Evolutionary conservation across 495 filamentous ascomycete species (phyloP).

Genomic region (Aspergillus ostianus): DNA sequence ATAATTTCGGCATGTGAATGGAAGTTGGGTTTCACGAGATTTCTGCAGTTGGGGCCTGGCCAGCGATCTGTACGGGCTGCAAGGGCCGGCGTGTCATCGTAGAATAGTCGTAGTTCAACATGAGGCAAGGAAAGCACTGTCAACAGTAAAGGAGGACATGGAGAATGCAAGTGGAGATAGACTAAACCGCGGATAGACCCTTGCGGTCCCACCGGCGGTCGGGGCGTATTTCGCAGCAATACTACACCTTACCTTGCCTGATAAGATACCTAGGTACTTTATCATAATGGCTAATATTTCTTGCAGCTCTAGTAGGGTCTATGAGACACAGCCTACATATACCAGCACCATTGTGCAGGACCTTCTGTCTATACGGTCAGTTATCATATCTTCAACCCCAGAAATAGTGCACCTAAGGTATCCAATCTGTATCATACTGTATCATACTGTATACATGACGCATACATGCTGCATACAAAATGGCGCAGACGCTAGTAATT

Average conservation of each 20-base stretch:
- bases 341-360: too few relatives aligned
- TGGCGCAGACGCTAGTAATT: conserved; percentile 1
- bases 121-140: too few relatives aligned
- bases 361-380: too few relatives aligned
- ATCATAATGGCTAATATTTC: too few relatives aligned
- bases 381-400: too few relatives aligned
- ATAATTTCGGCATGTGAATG: neutral
- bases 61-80: neutral
- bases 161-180: neutral
- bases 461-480: conserved; percentile 8
- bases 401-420: too few relatives aligned
- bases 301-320: too few relatives aligned
- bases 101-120: neutral
- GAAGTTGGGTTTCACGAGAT: neutral
- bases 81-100: neutral
- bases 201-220: neutral
- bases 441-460: conserved; percentile 4
- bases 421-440: conserved; percentile 2
- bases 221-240: too few relatives aligned
- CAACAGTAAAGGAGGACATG: too few relatives aligned
- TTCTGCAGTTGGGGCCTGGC: too few relatives aligned
- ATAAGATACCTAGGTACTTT: neutral
- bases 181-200: neutral
- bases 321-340: too few relatives aligned
- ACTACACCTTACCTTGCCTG: too few relatives aligned